These are phyloP conservation scores for Chalciporus piperatus DNA, from an alignment of 768 basidiomycete species.

Conservation along the genomic window DNA sequence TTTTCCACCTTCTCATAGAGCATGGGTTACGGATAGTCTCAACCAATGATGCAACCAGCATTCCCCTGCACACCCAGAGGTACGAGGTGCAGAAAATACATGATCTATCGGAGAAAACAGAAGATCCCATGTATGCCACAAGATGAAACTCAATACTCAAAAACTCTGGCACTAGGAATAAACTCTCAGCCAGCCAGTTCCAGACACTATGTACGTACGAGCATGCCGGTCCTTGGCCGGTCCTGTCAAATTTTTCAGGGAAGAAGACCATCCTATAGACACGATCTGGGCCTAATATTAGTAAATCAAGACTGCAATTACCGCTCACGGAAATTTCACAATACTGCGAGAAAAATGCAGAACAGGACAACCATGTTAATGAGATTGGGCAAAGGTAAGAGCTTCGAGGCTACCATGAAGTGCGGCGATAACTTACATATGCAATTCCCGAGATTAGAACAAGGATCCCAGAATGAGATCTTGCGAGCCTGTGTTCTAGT, in stretches of 20 bases:
- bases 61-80: slow-evolving; percentile 1
- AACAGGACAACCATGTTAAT: slow-evolving; percentile 13
- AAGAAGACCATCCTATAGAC: slow-evolving; percentile 20
- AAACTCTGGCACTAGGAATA: slow-evolving; percentile 10
- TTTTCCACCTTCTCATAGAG: slow-evolving; percentile 15
- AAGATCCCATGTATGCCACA: background rate
- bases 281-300: slow-evolving; percentile 27
- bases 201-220: slow-evolving; percentile 26
- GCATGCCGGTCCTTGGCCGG: slow-evolving; percentile 11
- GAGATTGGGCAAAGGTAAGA: slow-evolving; percentile 3
- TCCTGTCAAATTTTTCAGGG: slow-evolving; percentile 17
- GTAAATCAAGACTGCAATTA: slow-evolving; percentile 26
- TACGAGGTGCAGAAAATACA: background rate
- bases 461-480: slow-evolving; percentile 14
- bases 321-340: slow-evolving; percentile 29
- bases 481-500: slow-evolving; percentile 3
- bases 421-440: slow-evolving; percentile 14
- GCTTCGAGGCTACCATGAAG: background rate
- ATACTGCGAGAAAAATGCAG: slow-evolving; percentile 26
- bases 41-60: slow-evolving; percentile 7
- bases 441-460: slow-evolving; percentile 25
- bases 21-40: slow-evolving; percentile 8
- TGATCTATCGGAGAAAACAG: background rate
- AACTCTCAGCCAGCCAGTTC: slow-evolving; percentile 15
- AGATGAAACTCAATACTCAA: slow-evolving; percentile 22